Evolutionary conservation across 2,329 filamentous ascomycete species (phyloP), one percentile per base, ranked within the genome.

Genomic region (Stemphylium lycopersici): DNA sequence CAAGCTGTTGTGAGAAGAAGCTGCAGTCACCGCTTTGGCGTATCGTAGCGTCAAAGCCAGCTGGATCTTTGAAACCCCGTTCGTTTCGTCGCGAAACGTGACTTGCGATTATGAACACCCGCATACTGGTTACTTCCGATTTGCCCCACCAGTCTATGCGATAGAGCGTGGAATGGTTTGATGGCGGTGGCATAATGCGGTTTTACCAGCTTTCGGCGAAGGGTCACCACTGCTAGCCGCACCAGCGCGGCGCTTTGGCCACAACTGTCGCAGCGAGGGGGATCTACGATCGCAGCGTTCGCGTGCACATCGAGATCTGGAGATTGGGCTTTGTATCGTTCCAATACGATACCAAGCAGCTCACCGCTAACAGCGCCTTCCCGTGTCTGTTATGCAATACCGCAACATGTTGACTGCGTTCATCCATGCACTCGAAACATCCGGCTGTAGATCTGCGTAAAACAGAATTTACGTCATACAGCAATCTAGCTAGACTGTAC

Each of bases 361-460:
- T 39, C 26, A 6, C 4, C 12, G 36, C n/a, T 13, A 20, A 15
- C 20, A 39, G 13, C 16, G 26, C n/a, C n/a, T 15, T 15, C 26
- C 36, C 16, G 39, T 41, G 37, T 4, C 18, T 41, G 16, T 40
- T 16, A 50, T 49, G 41, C 36, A 47, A 13, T 24, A 41, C 22
- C 31, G 50, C 55, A 43, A 50, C 37, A 42, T n/a, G 13, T 11
- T 20, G 32, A 50, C 50, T 18, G 15, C 50, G 55, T 34, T 18
- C 32, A 57, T 55, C 51, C 50, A 50, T 55, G 50, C 22, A 37
- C n/a, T 32, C 26, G 41, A 34, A 20, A 46, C 41, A 46, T 18
- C 24, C 26, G 31, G 12, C 34, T 20, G 12, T 22, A 8, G 29
- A 22, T 34, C 34, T 31, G 11, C 46, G 7, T 20, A 24, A 13